phyloP scores from a whole-genome alignment of 1,139 yeast genomes.

The Magnusiomyces ingens region DNA sequence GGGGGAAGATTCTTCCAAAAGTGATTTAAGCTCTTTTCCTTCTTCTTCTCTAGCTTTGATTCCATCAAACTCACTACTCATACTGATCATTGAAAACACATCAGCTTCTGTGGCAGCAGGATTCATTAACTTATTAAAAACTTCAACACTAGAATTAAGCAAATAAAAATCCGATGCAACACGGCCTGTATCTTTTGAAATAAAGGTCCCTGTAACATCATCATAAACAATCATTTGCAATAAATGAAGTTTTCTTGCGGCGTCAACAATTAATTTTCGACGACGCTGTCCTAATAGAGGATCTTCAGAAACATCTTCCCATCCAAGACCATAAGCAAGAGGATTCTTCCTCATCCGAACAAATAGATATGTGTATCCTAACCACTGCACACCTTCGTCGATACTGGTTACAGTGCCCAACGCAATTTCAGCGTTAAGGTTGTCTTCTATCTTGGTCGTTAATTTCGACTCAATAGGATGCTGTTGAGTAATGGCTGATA shows the following conservation, averaged over 20 bases:
- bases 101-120: conserved; percentile 92
- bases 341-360: conserved; percentile 96
- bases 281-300: conserved; percentile 71
- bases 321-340: conserved; percentile 84
- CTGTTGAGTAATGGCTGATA: conserved; percentile 83
- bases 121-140: conserved; percentile 76
- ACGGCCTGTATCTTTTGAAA: conserved; percentile 85
- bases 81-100: conserved; percentile 77
- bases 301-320: conserved; percentile 79
- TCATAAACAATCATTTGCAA: conserved; percentile 93
- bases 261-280: conserved; percentile 63
- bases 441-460: conserved; percentile 74
- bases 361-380: conserved; percentile 90
- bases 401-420: conserved; percentile 91
- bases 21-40: conserved; percentile 55
- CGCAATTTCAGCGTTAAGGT: conserved; percentile 91
- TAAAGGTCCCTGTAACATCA: conserved; percentile 71
- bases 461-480: conserved; percentile 92
- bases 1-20: conserved; percentile 50
- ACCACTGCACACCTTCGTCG: conserved; percentile 93
- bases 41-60: conserved; percentile 89
- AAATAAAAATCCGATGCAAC: conserved; percentile 92
- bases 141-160: conserved; percentile 76
- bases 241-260: conserved; percentile 75
- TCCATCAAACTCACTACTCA: conserved; percentile 92